phyloP scores from a whole-genome alignment of 2,329 filamentous ascomycete species.

The Fusarium sp. region DNA sequence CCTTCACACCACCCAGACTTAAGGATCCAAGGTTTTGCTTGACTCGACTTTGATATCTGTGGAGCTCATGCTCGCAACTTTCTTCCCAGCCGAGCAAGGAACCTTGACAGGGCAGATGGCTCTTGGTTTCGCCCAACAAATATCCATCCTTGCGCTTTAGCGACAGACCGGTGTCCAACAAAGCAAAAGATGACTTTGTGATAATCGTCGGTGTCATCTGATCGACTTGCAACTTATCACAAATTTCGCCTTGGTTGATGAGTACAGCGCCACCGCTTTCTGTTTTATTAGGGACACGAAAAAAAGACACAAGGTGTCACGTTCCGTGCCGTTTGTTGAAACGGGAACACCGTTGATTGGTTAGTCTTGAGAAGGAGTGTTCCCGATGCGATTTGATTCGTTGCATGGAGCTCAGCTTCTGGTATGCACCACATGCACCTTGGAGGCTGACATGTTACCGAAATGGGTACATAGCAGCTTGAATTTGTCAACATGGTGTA shows the following conservation, averaged over 20 bases:
- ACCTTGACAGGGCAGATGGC: background rate
- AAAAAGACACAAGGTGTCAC: slow-evolving; percentile 5
- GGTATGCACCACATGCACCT: slow-evolving; percentile 12
- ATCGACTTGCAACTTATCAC: slow-evolving; percentile 1
- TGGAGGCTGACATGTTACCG: background rate
- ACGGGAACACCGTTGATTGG: slow-evolving; percentile 19
- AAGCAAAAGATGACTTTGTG: background rate
- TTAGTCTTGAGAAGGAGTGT: background rate
- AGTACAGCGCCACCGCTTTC: slow-evolving; percentile 24
- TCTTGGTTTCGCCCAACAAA: background rate
- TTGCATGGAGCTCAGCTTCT: background rate
- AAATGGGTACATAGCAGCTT: background rate
- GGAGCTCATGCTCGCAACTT: background rate
- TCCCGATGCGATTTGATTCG: slow-evolving; percentile 14
- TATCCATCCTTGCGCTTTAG: background rate
- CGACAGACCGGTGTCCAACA: background rate
- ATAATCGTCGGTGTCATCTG: background rate
- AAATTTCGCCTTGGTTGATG: slow-evolving; percentile 8
- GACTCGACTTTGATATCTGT: background rate
- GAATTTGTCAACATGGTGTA: background rate
- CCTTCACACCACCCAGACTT: background rate
- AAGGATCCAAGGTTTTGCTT: background rate
- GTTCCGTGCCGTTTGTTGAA: slow-evolving; percentile 28
- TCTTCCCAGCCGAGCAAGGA: background rate
- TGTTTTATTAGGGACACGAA: background rate